Conservation (phyloP, 345 rosid genomes). For the Clarkia xantiana region DNA sequence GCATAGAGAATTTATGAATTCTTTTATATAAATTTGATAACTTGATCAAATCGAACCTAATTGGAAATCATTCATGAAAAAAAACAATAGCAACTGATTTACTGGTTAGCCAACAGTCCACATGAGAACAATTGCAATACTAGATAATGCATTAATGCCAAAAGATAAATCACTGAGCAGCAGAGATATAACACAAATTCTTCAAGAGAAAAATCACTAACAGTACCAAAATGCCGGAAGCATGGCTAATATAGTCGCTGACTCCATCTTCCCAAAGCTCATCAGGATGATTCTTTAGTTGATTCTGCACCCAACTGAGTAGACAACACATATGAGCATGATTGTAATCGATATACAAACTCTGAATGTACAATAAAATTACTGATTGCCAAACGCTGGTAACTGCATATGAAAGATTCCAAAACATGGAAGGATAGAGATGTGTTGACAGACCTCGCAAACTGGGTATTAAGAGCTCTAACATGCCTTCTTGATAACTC, state of each 20-base stretch:
- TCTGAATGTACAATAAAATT: background rate
- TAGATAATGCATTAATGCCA: too few species aligned
- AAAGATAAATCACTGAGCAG: too few species aligned
- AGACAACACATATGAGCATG: conserved; percentile 8
- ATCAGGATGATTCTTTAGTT: conserved; percentile 84
- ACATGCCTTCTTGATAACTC: conserved; percentile 70
- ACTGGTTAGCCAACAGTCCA: too few species aligned
- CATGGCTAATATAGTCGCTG: conserved; percentile 62
- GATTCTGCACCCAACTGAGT: conserved; percentile 84
- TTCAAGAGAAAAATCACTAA: conserved; percentile 2
- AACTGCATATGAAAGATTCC: too few species aligned
- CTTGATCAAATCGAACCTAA: too few species aligned
- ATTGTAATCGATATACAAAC: background rate
- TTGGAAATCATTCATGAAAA: too few species aligned
- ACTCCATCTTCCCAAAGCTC: conserved; percentile 98
- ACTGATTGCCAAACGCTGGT: too few species aligned
- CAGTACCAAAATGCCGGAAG: conserved; percentile 59
- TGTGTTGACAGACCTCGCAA: conserved; percentile 45
- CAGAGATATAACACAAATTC: background rate
- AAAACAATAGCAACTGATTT: too few species aligned
- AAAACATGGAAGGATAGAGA: too few species aligned
- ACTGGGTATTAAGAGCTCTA: conserved; percentile 85
- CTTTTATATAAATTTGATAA: too few species aligned
- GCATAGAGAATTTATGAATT: too few species aligned
- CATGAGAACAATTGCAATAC: too few species aligned